Evolutionary conservation across 1,284 basidiomycete species (phyloP).

Genomic region (Malassezia sp.): DNA sequence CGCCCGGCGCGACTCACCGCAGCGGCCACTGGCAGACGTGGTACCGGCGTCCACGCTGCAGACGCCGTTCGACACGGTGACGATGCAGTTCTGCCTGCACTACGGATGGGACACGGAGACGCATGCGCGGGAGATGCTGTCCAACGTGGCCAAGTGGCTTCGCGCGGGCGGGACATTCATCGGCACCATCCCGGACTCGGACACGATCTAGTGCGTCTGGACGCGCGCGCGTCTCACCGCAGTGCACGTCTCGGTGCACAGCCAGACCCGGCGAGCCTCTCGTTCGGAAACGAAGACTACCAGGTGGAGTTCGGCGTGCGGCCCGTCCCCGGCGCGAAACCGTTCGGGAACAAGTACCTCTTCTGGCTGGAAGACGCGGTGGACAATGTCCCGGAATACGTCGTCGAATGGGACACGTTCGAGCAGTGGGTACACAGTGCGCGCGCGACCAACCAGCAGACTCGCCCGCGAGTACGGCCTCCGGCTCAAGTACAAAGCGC

Average conservation of each 20-base stretch:
- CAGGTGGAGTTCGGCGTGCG: constrained; percentile 64
- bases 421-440: constrained; percentile 59
- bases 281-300: constrained; percentile 85
- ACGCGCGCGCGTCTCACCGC: too few relatives aligned
- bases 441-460: constrained; percentile 40
- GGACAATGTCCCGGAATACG: constrained; percentile 80
- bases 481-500: constrained; percentile 63
- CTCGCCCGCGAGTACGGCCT: constrained; percentile 74
- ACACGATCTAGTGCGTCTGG: constrained; percentile 65
- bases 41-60: constrained; percentile 57
- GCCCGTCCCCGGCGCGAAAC: constrained; percentile 50
- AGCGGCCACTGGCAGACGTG: constrained; percentile 58
- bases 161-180: constrained; percentile 75
- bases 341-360: constrained; percentile 74
- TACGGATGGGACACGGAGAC: constrained; percentile 84
- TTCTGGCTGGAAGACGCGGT: constrained; percentile 92
- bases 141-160: constrained; percentile 73
- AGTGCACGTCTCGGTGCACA: constrained; percentile 50
- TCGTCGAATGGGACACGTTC: constrained; percentile 89
- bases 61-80: constrained; percentile 75
- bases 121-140: constrained; percentile 82
- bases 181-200: constrained; percentile 75
- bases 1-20: background rate
- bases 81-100: constrained; percentile 99
- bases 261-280: constrained; percentile 54